These are phyloP conservation scores for Gryganskiella cystojenkinii DNA, from an alignment of 192 early-diverging fungal species.

Conservation along the genomic window DNA sequence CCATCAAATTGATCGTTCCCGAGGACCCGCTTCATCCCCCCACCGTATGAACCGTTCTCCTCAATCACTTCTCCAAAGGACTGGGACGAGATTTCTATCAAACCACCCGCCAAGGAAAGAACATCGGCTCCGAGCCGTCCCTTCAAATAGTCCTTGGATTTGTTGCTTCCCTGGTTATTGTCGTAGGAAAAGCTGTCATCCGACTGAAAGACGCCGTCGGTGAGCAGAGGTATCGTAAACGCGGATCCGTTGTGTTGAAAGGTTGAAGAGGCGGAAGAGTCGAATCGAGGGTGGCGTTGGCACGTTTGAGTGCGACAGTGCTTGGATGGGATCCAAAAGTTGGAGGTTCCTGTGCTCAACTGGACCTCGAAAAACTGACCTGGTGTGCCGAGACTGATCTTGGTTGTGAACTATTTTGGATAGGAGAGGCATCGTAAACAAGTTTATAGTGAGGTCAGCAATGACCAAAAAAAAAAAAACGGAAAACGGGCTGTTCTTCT, in stretches of 20 bases:
- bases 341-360: constrained; percentile 91
- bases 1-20: constrained; percentile 92
- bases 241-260: constrained; percentile 85
- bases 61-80: constrained; percentile 17
- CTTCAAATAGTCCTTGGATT: neutral
- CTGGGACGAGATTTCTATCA: constrained; percentile 5
- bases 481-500: too few relatives aligned
- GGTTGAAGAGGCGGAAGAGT: constrained; percentile 76
- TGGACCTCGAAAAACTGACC: constrained; percentile 88
- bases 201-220: constrained; percentile 90
- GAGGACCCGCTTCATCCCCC: constrained; percentile 65
- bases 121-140: constrained; percentile 9
- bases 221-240: constrained; percentile 90
- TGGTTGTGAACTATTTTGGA: constrained; percentile 32
- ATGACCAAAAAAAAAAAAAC: neutral
- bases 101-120: neutral
- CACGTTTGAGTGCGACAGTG: constrained; percentile 91
- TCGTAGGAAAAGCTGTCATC: constrained; percentile 44
- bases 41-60: constrained; percentile 6
- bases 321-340: constrained; percentile 96
- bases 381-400: constrained; percentile 86
- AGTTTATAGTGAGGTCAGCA: too few relatives aligned
- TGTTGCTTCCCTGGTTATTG: neutral
- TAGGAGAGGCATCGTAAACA: too few relatives aligned
- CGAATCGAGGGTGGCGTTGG: constrained; percentile 87